Base-by-base conservation (phyloP, 2,329 filamentous ascomycete genomes). In the Shiraia sp. region DNA sequence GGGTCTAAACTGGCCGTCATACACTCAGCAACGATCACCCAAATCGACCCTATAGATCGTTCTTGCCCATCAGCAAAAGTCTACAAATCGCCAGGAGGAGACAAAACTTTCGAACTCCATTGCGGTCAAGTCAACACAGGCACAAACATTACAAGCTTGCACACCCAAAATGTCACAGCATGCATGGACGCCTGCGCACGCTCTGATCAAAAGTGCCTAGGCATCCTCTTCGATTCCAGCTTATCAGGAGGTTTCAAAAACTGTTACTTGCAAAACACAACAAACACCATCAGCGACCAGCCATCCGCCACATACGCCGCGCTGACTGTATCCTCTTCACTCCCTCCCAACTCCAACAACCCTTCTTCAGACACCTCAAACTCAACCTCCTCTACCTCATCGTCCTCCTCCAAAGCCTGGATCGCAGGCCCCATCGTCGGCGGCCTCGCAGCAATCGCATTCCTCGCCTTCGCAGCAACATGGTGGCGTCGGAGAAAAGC, bases 241-340 rank as follows among this genome's bases (percentile, higher is more conserved):
- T 48, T 68, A 5, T 16, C 36, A 2, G 42, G 44, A 28, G 64
- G 64, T 0, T 68, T 50, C 42, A 40, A 59, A 7, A 68, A 68
- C 41, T 66, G 63, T 52, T 64, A 65, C 22, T 48, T 68, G 0
- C 61, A 67, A 31, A 67, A 66, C 41, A 62, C 60, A 1, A 59
- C 59, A 3, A 47, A 34, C 9, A 49, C 58, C 1, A 45, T 59
- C 28, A 45, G 32, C 29, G 47, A 61, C 32, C 39, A 50, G 22
- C 29, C 52, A 6, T 43, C 32, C 2, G 49, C 51, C 2, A 63
- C 49, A 1, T 66, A 57, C 36, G 63, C 57, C 10, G 44, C 50
- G 1, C 39, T 63, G n/a, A n/a, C n/a, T n/a, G n/a, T n/a, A n/a
- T n/a, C n/a, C n/a, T n/a, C n/a, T n/a, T n/a, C n/a, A n/a, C n/a